Conservation (phyloP, 164 flowering plant species). For the Pachysandra terminalis region DNA sequence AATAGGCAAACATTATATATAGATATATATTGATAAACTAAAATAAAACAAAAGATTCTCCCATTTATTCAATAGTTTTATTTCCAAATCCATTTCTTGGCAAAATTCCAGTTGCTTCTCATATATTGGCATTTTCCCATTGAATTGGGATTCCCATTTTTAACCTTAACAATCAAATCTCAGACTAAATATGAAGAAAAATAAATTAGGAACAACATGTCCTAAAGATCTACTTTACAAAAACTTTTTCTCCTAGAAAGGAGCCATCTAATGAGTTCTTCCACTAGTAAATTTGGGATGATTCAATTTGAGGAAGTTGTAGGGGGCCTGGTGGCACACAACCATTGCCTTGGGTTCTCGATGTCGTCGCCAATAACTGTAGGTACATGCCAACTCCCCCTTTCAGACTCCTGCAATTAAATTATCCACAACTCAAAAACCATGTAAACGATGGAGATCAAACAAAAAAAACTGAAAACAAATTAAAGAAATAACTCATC, state of each 20-base stretch:
- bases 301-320: neutral
- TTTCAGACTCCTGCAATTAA: conserved; percentile 70
- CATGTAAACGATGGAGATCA: neutral
- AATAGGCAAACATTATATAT: too few species aligned
- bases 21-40: too few species aligned
- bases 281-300: neutral
- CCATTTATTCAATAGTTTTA: too few species aligned
- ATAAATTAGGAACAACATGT: neutral
- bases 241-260: neutral
- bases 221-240: neutral
- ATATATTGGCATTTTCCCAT: too few species aligned
- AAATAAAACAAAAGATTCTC: too few species aligned
- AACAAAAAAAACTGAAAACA: neutral
- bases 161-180: neutral
- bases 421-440: neutral
- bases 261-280: neutral
- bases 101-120: too few species aligned
- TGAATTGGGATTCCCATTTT: too few species aligned
- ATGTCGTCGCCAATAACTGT: conserved; percentile 57
- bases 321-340: conserved; percentile 56
- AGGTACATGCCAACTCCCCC: conserved; percentile 87
- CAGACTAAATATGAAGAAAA: neutral
- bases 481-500: neutral
- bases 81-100: too few species aligned
- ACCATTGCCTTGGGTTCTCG: conserved; percentile 75